These are phyloP conservation scores for Eucalyptus pumila DNA, from an alignment of 345 rosid genomes.

Conservation along the genomic window DNA sequence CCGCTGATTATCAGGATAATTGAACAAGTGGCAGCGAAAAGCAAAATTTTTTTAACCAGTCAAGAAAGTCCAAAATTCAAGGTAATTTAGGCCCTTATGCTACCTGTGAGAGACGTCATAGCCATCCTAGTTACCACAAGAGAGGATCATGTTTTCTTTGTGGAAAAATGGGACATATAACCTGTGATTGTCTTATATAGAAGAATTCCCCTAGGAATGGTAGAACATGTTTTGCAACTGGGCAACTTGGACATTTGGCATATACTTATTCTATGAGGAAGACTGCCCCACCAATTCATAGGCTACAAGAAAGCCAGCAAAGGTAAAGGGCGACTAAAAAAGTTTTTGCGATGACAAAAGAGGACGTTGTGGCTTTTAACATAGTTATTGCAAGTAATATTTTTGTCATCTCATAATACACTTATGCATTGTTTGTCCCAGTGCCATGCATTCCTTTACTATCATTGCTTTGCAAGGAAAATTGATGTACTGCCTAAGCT, in stretches of 20 bases:
- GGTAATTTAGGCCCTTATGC: neutral
- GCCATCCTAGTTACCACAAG: neutral
- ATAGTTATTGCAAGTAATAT: too few species aligned
- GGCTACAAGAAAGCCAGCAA: too few species aligned
- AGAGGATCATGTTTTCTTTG: neutral
- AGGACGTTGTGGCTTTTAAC: rapidly evolving
- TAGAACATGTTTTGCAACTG: neutral
- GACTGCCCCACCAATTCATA: rapidly evolving
- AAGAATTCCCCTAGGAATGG: rapidly evolving
- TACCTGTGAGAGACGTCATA: neutral
- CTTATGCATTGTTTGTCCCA: too few species aligned
- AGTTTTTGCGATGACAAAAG: too few species aligned
- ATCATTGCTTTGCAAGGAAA: too few species aligned
- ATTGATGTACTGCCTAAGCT: too few species aligned
- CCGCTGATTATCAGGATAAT: neutral
- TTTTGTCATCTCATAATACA: too few species aligned
- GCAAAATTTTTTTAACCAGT: too few species aligned
- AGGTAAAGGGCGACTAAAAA: rapidly evolving
- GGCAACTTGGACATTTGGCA: neutral
- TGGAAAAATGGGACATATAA: neutral
- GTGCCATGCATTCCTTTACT: too few species aligned
- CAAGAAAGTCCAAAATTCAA: neutral
- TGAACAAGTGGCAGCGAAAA: rapidly evolving
- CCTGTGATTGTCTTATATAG: too few species aligned
- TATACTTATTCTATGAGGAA: too few species aligned